These are phyloP conservation scores for Pneumocystis oryctolagi DNA, from an alignment of 1,139 yeast genomes.

Conservation along the genomic window DNA sequence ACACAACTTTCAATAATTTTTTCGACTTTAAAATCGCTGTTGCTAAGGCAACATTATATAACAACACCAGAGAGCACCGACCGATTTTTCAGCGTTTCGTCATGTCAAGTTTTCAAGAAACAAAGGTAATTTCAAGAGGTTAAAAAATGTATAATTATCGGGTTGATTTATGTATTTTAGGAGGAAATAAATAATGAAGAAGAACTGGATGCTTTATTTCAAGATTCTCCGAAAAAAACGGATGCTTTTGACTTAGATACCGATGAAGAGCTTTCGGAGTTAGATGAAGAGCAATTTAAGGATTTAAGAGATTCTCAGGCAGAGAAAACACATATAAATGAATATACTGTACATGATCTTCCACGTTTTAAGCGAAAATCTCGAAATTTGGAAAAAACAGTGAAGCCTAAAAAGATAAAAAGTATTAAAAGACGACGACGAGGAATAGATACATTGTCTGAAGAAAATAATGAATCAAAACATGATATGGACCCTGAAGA, in stretches of 20 bases:
- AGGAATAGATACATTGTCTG: slow-evolving; percentile 18
- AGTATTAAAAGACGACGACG: slow-evolving; percentile 15
- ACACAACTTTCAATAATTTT: neutral
- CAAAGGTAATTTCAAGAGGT: neutral
- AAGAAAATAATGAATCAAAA: slow-evolving; percentile 21
- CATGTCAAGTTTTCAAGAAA: neutral
- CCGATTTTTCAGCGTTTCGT: too few species aligned
- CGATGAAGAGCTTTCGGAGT: slow-evolving; percentile 26
- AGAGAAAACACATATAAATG: slow-evolving; percentile 25
- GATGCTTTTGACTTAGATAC: slow-evolving; percentile 16
- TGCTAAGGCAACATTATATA: neutral
- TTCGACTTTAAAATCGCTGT: neutral
- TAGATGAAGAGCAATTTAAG: slow-evolving; percentile 27
- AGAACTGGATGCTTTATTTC: neutral
- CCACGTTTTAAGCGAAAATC: slow-evolving; percentile 25
- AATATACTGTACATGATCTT: slow-evolving; percentile 19
- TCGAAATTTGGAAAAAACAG: slow-evolving; percentile 7
- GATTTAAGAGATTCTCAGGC: slow-evolving; percentile 21
- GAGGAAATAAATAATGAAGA: neutral
- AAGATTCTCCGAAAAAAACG: neutral
- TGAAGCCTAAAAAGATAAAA: slow-evolving; percentile 5
- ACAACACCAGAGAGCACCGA: neutral
- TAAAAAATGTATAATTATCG: neutral
- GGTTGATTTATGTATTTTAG: neutral
- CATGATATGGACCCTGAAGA: slow-evolving; percentile 3